Evolutionary conservation across 805 yeast genomes (phyloP), one percentile per base, ranked within the genome.

Genomic region (Candida xyloterini): DNA sequence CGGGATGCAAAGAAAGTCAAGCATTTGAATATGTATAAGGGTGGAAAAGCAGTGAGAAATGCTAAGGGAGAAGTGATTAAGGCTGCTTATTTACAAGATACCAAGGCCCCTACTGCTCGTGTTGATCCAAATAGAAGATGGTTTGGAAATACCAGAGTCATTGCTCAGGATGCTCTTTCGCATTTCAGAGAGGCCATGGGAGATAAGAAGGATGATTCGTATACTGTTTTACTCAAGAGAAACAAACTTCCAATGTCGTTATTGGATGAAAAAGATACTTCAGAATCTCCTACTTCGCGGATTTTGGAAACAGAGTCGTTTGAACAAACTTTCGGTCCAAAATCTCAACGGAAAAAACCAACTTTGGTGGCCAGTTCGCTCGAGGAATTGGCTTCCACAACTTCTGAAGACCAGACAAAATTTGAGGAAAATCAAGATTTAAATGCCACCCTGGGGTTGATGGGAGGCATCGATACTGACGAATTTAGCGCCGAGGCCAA

Each of bases 81-180:
- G 58, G 96, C 95, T 30, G 97, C 98, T 14, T 81, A 79, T 21
- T 74, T 91, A 42, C 99, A 91, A 62, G 81, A 85, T 51, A 80
- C 88, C 4, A 90, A 88, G 47, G 73, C 85, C 21, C 98, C 98
- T 10, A 78, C 71, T 48, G 98, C 98, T 1, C 74, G 99, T 46
- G 95, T 91, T 30, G 96, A 87, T 59, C 98, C 99, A 6, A 91
- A 91, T 63, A 78, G 96, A 63, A 79, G 95, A 59, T 91, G 98
- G 99, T 93, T 93, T 60, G 96, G 96, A 34, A 93, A 89, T 66
- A 88, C 99, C 10, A 78, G 99, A 59, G 99, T 91, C 28, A 91
- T 91, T 57, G 91, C 97, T 4, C 99, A 91, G 63, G 96, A 93
- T 71, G 96, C 98, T 2, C 70, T 91, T 55, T 71, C 84, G 21